A percentile compares a stretch with the other conserved stretches of the same genome.
Conservation (phyloP, 768 basidiomycete genomes). For the Tylopilus rubrobrunneus region DNA sequence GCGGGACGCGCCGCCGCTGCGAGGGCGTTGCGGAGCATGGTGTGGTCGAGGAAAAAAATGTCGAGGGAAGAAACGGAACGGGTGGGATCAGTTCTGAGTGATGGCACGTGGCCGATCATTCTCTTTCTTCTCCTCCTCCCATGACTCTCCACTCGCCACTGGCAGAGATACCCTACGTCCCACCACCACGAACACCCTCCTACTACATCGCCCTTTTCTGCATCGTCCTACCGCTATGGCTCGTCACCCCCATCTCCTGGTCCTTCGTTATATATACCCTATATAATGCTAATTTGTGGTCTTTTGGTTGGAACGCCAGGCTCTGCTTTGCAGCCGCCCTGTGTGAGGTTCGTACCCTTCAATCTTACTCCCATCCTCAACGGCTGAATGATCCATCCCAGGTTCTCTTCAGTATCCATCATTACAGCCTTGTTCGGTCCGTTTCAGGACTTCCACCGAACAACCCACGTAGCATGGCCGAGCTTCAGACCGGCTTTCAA, state of each 20-base stretch:
- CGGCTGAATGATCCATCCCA: constrained; percentile 23
- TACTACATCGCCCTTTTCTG: constrained; percentile 59
- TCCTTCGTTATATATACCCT: constrained; percentile 49
- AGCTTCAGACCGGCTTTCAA: constrained; percentile 55
- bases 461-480: constrained; percentile 43
- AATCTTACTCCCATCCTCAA: background rate
- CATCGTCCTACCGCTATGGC: constrained; percentile 62
- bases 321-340: constrained; percentile 47
- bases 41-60: constrained; percentile 19
- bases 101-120: constrained; percentile 7
- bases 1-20: constrained; percentile 53
- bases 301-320: constrained; percentile 37
- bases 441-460: constrained; percentile 46
- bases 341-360: constrained; percentile 47
- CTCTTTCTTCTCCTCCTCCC: background rate
- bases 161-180: constrained; percentile 34
- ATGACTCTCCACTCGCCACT: constrained; percentile 15
- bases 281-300: constrained; percentile 38
- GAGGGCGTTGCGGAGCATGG: constrained; percentile 67
- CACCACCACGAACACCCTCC: constrained; percentile 40
- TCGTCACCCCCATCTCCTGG: constrained; percentile 63
- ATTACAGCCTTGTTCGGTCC: constrained; percentile 46
- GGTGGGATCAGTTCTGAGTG: background rate
- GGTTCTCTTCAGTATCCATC: constrained; percentile 70
- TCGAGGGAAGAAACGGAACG: constrained; percentile 33